A percentile compares a stretch with the other conserved stretches of the same genome.
phyloP scores from a whole-genome alignment of 768 basidiomycete species.

The Boletus rubroflammeus region DNA sequence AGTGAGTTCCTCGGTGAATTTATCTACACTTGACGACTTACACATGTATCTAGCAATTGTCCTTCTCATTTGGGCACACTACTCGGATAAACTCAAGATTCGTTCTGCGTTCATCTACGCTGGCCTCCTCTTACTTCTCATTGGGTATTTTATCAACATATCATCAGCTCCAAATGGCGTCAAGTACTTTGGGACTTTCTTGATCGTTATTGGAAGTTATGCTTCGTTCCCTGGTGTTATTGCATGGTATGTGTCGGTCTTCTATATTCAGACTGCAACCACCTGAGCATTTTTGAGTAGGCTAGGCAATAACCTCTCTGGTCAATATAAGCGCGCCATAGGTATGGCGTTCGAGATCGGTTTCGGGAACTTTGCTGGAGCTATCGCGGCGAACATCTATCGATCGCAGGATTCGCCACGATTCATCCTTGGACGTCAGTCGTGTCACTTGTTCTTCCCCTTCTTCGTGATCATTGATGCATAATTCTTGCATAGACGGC shows the following conservation, averaged over 20 bases:
- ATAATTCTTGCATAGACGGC: slow-evolving; percentile 39
- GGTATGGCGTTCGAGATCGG: slow-evolving; percentile 57
- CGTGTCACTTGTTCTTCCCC: background rate
- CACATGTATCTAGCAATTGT: slow-evolving; percentile 40
- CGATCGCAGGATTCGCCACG: slow-evolving; percentile 55
- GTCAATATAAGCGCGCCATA: slow-evolving; percentile 62
- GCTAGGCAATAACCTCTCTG: slow-evolving; percentile 48
- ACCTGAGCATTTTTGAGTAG: slow-evolving; percentile 31
- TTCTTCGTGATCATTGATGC: background rate
- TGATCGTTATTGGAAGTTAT: slow-evolving; percentile 59
- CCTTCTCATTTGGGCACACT: slow-evolving; percentile 49
- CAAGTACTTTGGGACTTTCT: slow-evolving; percentile 74
- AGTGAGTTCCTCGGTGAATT: slow-evolving; percentile 38
- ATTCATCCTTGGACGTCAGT: slow-evolving; percentile 61
- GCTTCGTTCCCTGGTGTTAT: slow-evolving; percentile 56
- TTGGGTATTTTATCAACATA: slow-evolving; percentile 65
- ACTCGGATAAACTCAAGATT: slow-evolving; percentile 52
- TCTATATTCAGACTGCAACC: background rate
- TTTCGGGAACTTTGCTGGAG: slow-evolving; percentile 60
- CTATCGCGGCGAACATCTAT: slow-evolving; percentile 62
- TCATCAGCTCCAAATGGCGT: slow-evolving; percentile 46
- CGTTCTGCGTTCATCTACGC: slow-evolving; percentile 59
- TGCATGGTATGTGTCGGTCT: slow-evolving; percentile 46
- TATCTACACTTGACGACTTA: background rate
- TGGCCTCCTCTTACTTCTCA: slow-evolving; percentile 47